phyloP scores from a whole-genome alignment of 371 early-diverging fungal genomes.

The Mycotypha africana region DNA sequence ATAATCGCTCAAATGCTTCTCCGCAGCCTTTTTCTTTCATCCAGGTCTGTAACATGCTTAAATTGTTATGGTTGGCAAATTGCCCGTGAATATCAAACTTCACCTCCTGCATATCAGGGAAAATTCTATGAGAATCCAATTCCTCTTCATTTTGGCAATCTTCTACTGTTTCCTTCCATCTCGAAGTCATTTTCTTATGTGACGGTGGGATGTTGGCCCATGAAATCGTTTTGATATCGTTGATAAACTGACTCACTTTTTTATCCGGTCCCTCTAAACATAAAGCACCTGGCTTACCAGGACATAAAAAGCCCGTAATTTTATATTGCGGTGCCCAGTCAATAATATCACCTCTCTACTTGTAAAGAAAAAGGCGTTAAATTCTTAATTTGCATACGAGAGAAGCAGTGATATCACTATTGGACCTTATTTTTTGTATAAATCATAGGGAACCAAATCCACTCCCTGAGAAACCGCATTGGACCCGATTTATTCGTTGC shows the following conservation, averaged over 20 bases:
- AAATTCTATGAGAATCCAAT: slow-evolving; percentile 14
- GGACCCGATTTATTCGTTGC: slow-evolving; percentile 8
- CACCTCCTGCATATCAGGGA: slow-evolving; percentile 29
- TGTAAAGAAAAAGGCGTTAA: not conserved
- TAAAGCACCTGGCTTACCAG: slow-evolving; percentile 39
- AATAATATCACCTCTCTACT: slow-evolving; percentile 35
- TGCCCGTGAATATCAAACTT: slow-evolving; percentile 35
- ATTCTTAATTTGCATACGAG: no score
- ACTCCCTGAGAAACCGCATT: slow-evolving; percentile 28
- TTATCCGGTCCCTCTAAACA: slow-evolving; percentile 36
- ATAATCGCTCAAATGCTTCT: slow-evolving; percentile 34
- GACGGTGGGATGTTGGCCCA: slow-evolving; percentile 37
- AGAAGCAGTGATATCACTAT: not conserved
- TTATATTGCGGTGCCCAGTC: slow-evolving; percentile 37
- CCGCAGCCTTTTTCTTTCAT: slow-evolving; percentile 28
- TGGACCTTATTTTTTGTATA: slow-evolving; percentile 40
- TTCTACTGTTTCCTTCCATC: slow-evolving; percentile 22
- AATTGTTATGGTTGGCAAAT: slow-evolving; percentile 33
- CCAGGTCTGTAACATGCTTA: slow-evolving; percentile 31
- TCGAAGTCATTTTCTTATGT: slow-evolving; percentile 34
- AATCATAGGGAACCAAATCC: slow-evolving; percentile 48
- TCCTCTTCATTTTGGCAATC: slow-evolving; percentile 11
- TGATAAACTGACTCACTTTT: slow-evolving; percentile 28
- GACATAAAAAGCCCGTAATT: slow-evolving; percentile 35
- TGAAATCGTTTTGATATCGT: slow-evolving; percentile 39